These are phyloP conservation scores for Saccharomycopsis fodiens DNA, from an alignment of 805 yeast species.

Conservation along the genomic window DNA sequence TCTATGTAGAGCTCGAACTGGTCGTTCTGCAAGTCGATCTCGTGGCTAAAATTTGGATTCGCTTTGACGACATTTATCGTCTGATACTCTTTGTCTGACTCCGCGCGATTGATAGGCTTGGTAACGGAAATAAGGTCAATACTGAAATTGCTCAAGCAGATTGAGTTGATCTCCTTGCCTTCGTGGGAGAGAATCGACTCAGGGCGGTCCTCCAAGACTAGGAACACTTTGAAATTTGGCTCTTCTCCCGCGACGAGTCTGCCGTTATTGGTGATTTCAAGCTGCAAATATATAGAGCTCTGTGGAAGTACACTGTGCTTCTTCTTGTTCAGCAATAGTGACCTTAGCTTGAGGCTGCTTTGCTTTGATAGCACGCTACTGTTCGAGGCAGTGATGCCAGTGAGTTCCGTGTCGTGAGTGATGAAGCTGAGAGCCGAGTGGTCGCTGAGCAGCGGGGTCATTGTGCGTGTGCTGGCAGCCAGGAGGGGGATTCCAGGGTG, in stretches of 20 bases:
- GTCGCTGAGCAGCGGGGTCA: neutral
- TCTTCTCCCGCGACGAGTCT: slow-evolving; percentile 26
- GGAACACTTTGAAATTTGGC: slow-evolving; percentile 15
- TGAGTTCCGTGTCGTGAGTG: neutral
- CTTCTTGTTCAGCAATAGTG: neutral
- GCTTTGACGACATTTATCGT: slow-evolving; percentile 1
- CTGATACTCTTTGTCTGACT: neutral
- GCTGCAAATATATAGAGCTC: slow-evolving; percentile 1
- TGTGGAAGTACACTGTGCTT: slow-evolving; percentile 2
- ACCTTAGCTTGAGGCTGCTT: neutral
- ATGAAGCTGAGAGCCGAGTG: neutral
- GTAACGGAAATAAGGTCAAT: neutral
- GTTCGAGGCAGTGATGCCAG: neutral
- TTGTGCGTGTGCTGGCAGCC: neutral
- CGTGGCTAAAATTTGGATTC: neutral
- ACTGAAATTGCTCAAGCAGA: neutral
- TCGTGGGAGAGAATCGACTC: neutral
- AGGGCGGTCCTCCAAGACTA: neutral
- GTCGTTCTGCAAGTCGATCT: too few relatives aligned
- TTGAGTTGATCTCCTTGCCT: slow-evolving; percentile 5
- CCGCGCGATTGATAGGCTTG: slow-evolving; percentile 5
- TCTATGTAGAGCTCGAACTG: neutral
- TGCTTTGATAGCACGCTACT: neutral
- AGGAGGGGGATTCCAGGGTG: neutral
- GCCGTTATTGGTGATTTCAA: slow-evolving; percentile 3